Evolutionary conservation across 768 basidiomycete genomes (phyloP), one percentile per base, ranked within the genome.

Genomic region (Hericium rajendrae): DNA sequence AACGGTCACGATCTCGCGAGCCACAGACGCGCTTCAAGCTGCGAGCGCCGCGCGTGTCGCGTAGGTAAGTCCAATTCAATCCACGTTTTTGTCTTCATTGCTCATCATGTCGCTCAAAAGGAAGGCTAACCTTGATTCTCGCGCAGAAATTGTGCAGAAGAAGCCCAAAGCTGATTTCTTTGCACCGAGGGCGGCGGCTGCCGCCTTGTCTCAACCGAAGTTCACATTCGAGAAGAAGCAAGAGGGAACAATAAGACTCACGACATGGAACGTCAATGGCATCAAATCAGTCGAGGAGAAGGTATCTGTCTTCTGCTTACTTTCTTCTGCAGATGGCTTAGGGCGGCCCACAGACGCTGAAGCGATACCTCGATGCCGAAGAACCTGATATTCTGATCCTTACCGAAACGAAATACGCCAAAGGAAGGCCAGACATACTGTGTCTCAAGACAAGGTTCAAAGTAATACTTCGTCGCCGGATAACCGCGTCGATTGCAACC

Each of bases 201-300:
- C 18, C 13, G 18, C 49, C 15, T 20, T 9, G 8, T 32, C 26
- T 4, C 49, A 24, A 32, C 49, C 49, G 28, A 18, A 32, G 20
- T 51, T 51, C 20, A 26, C 26, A 12, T 51, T 24, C 26, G 15
- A n/a, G 15, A 51, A 26, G 28, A 51, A 51, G 22, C 24, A 32
- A n/a, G 49, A 55, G 20, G 40, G 41, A 18, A 10, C 39, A 15
- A 55, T 53, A 4, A 57, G 60, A 43, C 46, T 61, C 39, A 43
- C 54, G 32, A 53, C 60, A 18, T 61, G 57, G 60, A 61, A 61
- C 52, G 60, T 61, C 26, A 61, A 61, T 53, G 57, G 60, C 22
- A 56, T 61, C 48, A 58, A 59, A 28, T 59, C 60, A 16, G 13
- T 55, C 16, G 46, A 55, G 15, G 46, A 32, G 46, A 51, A 51